Percentiles rank a stretch among this genome's conserved stretches.
phyloP scores from a whole-genome alignment of 805 yeast species.

The Cyberlindnera subsufficiens region DNA sequence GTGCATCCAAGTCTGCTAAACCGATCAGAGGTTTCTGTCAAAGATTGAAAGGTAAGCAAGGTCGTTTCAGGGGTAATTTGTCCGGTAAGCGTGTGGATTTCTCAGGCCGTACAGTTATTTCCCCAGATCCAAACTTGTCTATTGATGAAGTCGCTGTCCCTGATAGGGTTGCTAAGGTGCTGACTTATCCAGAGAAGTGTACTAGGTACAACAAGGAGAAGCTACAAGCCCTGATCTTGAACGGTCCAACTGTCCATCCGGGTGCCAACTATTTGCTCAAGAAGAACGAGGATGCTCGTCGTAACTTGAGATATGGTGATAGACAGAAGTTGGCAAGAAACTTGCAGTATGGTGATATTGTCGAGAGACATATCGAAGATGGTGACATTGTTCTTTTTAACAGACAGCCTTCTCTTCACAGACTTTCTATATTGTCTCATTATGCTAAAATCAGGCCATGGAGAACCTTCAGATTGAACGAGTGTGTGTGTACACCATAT shows the following conservation, averaged over 20 bases:
- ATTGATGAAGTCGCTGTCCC: conserved; percentile 99
- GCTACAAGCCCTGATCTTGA: conserved; percentile 63
- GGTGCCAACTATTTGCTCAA: conserved; percentile 93
- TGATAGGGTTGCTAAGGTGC: conserved; percentile 88
- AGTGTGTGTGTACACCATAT: conserved; percentile 98
- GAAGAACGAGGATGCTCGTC: conserved; percentile 76
- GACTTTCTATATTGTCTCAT: conserved; percentile 90
- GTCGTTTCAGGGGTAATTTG: conserved; percentile 95
- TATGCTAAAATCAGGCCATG: conserved; percentile 95
- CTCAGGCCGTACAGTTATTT: conserved; percentile 96
- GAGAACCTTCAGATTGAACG: conserved; percentile 95
- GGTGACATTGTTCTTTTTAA: conserved; percentile 95
- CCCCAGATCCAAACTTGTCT: conserved; percentile 94
- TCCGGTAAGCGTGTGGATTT: conserved; percentile 99
- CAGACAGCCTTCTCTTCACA: conserved; percentile 95
- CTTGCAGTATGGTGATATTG: conserved; percentile 82
- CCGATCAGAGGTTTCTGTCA: conserved; percentile 94
- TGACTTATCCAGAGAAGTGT: conserved; percentile 94
- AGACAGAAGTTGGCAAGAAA: conserved; percentile 68
- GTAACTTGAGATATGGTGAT: conserved; percentile 88
- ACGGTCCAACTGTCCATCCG: conserved; percentile 88
- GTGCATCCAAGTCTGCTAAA: conserved; percentile 50
- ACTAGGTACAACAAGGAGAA: conserved; percentile 81
- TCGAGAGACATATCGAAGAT: conserved; percentile 95
- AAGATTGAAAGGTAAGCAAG: conserved; percentile 96